Evolutionary conservation across 2,329 filamentous ascomycete species (phyloP), one percentile per base, ranked within the genome.

Genomic region (Penicillium sp.): DNA sequence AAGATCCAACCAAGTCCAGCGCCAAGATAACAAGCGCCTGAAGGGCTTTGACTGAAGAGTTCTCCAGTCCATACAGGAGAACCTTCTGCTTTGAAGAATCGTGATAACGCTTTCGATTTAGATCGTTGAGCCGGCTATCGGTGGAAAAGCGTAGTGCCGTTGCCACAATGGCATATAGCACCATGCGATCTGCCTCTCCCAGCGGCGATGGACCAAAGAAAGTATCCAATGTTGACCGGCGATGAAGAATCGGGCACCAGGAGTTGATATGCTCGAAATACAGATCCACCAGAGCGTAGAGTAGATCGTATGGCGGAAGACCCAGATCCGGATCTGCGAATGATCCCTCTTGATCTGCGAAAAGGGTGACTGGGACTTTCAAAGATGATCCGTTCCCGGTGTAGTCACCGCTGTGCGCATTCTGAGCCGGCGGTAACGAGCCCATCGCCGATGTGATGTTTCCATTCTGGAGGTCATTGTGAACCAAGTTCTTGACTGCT

Each of bases 171-270:
- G 91, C 87, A 68, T 95, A 89, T 5, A 95, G 75, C 12, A 95
- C 75, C 47, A 95, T 86, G 37, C 86, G 80, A 64, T 95, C 90
- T 1, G 86, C 84, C 68, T 95, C 88, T 32, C 91, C 87, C 1
- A 93, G 74, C 1, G 84, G 81, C 0, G 84, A 82, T 1, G 85
- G 81, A 0, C 89, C 89, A 59, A 95, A 95, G 0, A 95, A 77
- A 0, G 84, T 83, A 59, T 95, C 88, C 7, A 95, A 70, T 0
- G 89, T 95, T 3, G 86, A 84, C 62, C 88, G 84, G 20, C 89
- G 82, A 69, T 95, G 89, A n/a, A 95, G 75, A 23, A 95, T 93
- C 0, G 91, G 90, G 65, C 89, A 95, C 86, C 87, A 90, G 0
- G 85, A 86, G 62, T 89, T 89, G 65, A 89, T 81, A 61, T 89